phyloP scores from a whole-genome alignment of 768 basidiomycete genomes.

The Daedaleopsis sinensis region DNA sequence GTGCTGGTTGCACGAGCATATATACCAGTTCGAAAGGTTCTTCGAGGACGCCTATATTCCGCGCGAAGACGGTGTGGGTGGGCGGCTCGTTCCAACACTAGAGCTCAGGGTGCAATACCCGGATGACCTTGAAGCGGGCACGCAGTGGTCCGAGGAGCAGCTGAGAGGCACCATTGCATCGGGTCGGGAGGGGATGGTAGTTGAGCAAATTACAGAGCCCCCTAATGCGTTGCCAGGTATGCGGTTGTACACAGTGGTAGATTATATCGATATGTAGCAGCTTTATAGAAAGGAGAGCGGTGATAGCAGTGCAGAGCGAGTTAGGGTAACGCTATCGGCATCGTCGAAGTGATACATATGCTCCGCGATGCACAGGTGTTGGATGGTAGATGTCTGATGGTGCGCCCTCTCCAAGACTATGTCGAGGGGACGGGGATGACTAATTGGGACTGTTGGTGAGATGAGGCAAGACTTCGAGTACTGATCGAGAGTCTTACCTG shows the following conservation, averaged over 20 bases:
- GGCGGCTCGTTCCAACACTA: conserved; percentile 44
- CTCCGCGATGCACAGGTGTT: no score
- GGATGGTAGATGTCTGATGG: no score
- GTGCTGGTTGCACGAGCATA: conserved; percentile 29
- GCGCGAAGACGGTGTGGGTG: conserved; percentile 21
- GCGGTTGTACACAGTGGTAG: background rate
- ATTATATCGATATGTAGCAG: background rate
- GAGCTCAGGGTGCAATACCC: conserved; percentile 48
- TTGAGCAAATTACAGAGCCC: background rate
- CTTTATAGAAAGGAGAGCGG: background rate
- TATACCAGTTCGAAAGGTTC: conserved; percentile 36
- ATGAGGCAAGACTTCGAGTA: no score
- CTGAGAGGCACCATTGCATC: background rate
- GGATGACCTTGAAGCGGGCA: conserved; percentile 45
- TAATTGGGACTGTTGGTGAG: no score
- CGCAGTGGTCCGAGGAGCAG: conserved; percentile 31
- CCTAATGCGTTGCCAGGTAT: background rate
- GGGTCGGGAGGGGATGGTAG: background rate
- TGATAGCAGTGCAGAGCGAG: background rate
- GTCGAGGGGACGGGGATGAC: no score
- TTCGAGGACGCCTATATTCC: conserved; percentile 38
- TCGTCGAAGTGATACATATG: background rate
- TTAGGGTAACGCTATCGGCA: no score
- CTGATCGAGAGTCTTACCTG: no score
- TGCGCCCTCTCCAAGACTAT: no score